A percentile compares a stretch with the other conserved stretches of the same genome.
These are phyloP conservation scores for Solanum clarkiae DNA, from an alignment of 257 asterid species.

Conservation along the genomic window DNA sequence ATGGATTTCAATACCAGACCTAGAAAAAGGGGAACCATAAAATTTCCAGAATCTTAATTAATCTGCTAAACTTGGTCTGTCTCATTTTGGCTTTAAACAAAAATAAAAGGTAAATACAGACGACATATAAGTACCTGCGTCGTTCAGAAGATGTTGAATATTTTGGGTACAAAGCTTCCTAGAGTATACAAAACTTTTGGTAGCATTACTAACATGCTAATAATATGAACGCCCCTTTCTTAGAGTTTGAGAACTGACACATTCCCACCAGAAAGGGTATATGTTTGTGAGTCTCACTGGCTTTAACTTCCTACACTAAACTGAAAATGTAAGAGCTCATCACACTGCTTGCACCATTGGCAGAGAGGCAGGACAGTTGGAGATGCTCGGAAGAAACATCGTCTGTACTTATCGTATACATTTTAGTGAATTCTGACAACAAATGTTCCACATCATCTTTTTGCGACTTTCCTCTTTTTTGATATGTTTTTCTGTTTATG, in stretches of 20 bases:
- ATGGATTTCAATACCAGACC: neutral
- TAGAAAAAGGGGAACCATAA: neutral
- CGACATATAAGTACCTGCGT: neutral
- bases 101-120: neutral
- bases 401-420: neutral
- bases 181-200: neutral
- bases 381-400: neutral
- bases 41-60: neutral
- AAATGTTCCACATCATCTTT: neutral
- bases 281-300: neutral
- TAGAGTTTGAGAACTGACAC: neutral
- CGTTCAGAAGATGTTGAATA: neutral
- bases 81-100: neutral
- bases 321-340: neutral
- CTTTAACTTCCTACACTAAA: neutral
- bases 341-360: neutral
- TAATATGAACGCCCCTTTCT: neutral
- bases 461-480: slow-evolving; percentile 35
- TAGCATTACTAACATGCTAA: neutral
- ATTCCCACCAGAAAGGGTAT: neutral
- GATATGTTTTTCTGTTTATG: slow-evolving; percentile 32
- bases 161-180: neutral
- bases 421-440: neutral
- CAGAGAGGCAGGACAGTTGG: neutral
- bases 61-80: neutral